Evolutionary conservation across 2,329 filamentous ascomycete species (phyloP), one percentile per base, ranked within the genome.

Genomic region (Ceratocystis cubensis): DNA sequence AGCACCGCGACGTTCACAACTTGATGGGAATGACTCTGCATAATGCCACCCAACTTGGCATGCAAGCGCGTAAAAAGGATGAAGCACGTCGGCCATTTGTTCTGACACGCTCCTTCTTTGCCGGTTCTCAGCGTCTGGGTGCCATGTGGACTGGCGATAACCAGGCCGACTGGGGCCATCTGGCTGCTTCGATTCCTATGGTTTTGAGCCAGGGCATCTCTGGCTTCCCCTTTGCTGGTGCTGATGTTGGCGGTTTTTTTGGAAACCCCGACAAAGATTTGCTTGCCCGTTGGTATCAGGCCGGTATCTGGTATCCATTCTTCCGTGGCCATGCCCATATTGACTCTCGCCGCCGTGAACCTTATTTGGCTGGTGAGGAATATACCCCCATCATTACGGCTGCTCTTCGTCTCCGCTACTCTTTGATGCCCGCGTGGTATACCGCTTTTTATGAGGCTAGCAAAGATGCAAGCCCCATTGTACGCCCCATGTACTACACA

Each of bases 121-220:
- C 93, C 13, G 94, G 94, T 45, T 91, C 89, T 66, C 94, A 99
- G 77, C 86, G 93, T 66, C 79, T 90, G 53, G 90, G 91, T 69
- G 93, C 94, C 68, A 96, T 96, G 92, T 99, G 94, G 94, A 99
- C 94, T 22, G 94, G 94, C 69, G 94, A 99, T 74, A 99, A 99
- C 77, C 89, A 94, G 75, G 94, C 94, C 10, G 86, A 84, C 28
- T 99, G 94, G 94, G 85, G 87, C 20, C 92, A 97, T 73, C 82
- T 99, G 17, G 89, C 86, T n/a, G 89, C 87, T 0, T 88, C 91
- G 1, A 84, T 96, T 46, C 93, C 94, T 28, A 99, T 99, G 94
- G 80, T 96, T 28, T 79, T 99, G 50, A 94, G 88, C 75, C 89
- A 96, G 73, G 92, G 93, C 66, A 91, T 99, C 71, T 86, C 91